Percentiles rank a stretch among this genome's conserved stretches.
These are phyloP conservation scores for Ochromonas danica DNA, from an alignment of 108 stramenopile species.

Conservation along the genomic window DNA sequence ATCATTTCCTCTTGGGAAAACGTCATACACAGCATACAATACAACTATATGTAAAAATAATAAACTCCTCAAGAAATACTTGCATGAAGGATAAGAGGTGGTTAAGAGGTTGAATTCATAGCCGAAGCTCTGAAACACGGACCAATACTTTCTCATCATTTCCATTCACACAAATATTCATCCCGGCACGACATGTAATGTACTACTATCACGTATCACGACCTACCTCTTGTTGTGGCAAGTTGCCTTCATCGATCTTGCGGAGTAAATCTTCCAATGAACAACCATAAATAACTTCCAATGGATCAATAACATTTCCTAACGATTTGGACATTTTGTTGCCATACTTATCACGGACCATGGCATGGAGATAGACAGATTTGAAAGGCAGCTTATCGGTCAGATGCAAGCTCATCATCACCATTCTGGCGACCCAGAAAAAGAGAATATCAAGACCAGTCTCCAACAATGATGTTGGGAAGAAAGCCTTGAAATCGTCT, in stretches of 20 bases:
- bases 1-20: not conserved
- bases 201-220: too few relatives aligned
- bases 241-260: constrained; percentile 86
- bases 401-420: constrained; percentile 98
- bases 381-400: constrained; percentile 51
- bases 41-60: not conserved
- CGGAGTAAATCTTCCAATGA: constrained; percentile 72
- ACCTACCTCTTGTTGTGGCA: constrained; percentile 87
- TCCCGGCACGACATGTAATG: too few relatives aligned
- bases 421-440: constrained; percentile 99
- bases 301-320: constrained; percentile 97
- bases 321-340: constrained; percentile 98
- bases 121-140: constrained; percentile 11
- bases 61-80: too few relatives aligned
- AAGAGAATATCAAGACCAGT: constrained; percentile 98
- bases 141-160: not conserved
- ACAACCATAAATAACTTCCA: constrained; percentile 94
- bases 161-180: not conserved
- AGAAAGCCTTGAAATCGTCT: constrained; percentile 92
- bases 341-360: constrained; percentile 99
- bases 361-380: constrained; percentile 93
- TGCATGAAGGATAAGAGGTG: constrained; percentile 12
- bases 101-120: constrained; percentile 27
- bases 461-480: constrained; percentile 86
- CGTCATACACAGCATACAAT: not conserved